Evolutionary conservation across 164 flowering plant genomes (phyloP).

Genomic region (Annona squamosa): DNA sequence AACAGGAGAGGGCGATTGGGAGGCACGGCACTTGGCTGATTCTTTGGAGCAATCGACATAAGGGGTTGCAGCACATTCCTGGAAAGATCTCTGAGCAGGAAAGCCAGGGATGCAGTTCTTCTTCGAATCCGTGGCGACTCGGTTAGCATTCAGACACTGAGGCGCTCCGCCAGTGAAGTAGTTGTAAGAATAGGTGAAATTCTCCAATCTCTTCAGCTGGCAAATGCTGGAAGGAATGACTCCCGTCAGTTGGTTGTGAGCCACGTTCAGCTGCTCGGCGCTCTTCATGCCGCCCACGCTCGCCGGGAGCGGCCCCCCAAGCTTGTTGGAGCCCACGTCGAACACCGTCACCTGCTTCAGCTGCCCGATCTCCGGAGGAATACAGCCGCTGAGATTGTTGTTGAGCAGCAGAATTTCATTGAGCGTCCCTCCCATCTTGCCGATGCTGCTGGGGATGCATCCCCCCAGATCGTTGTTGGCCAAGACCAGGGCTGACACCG

Average conservation of each 20-base stretch:
- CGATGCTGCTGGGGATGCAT: slow-evolving; percentile 65
- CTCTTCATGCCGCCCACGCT: slow-evolving; percentile 43
- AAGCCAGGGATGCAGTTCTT: slow-evolving; percentile 52
- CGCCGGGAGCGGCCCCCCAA: slow-evolving; percentile 51
- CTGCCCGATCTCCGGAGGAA: slow-evolving; percentile 54
- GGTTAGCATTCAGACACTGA: slow-evolving; percentile 18
- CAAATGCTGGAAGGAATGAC: slow-evolving; percentile 49
- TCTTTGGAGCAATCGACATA: slow-evolving; percentile 4
- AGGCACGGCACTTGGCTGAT: background rate
- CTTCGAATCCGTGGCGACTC: slow-evolving; percentile 14
- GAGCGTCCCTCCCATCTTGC: slow-evolving; percentile 57
- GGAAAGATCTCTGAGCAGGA: slow-evolving; percentile 33
- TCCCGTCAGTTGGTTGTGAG: slow-evolving; percentile 62
- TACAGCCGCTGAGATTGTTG: slow-evolving; percentile 57
- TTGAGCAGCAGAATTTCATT: slow-evolving; percentile 73
- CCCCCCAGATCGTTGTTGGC: slow-evolving; percentile 75
- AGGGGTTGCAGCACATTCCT: slow-evolving; percentile 49
- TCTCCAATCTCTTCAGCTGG: slow-evolving; percentile 44
- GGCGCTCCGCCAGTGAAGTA: slow-evolving; percentile 66
- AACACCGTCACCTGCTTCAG: slow-evolving; percentile 58
- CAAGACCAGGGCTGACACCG: slow-evolving; percentile 63
- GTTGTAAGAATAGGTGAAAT: slow-evolving; percentile 72
- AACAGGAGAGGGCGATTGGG: background rate
- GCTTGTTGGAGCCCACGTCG: slow-evolving; percentile 63
- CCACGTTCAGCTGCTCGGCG: slow-evolving; percentile 70